These are phyloP conservation scores for Usnea hakonensis DNA, from an alignment of 495 filamentous ascomycete species.

Conservation along the genomic window DNA sequence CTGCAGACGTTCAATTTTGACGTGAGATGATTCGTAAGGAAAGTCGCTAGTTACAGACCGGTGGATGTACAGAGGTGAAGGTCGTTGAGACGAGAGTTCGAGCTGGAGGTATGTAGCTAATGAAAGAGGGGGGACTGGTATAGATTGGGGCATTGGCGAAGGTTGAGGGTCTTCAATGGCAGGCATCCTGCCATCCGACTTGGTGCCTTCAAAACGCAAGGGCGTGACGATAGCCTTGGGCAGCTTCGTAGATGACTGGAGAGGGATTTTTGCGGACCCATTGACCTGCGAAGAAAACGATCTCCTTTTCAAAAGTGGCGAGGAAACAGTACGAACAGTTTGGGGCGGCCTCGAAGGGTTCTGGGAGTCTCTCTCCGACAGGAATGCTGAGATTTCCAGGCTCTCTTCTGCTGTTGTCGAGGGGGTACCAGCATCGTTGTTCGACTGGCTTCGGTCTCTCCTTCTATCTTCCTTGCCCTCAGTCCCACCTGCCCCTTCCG, in stretches of 20 bases:
- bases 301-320: conserved; percentile 33
- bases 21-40: conserved; percentile 91
- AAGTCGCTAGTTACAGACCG: conserved; percentile 63
- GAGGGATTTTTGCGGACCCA: conserved; percentile 2
- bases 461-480: neutral
- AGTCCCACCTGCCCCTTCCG: neutral
- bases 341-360: conserved; percentile 23
- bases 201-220: conserved; percentile 37
- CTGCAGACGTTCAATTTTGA: conserved; percentile 86
- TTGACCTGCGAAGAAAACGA: conserved; percentile 25
- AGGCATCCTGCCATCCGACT: conserved; percentile 25
- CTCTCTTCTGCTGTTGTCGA: conserved; percentile 1
- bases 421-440: neutral
- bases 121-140: conserved; percentile 78
- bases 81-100: conserved; percentile 71
- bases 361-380: neutral
- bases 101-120: conserved; percentile 83
- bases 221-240: conserved; percentile 23
- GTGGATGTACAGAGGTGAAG: conserved; percentile 84
- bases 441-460: conserved; percentile 4
- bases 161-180: conserved; percentile 38
- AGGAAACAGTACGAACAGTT: conserved; percentile 29
- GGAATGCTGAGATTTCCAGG: neutral
- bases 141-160: conserved; percentile 59
- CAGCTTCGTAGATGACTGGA: conserved; percentile 14